A percentile compares a stretch with the other conserved stretches of the same genome.
These are phyloP conservation scores for Paramecium caudatum DNA, from an alignment of 73 alveolate genomes.

Conservation along the genomic window DNA sequence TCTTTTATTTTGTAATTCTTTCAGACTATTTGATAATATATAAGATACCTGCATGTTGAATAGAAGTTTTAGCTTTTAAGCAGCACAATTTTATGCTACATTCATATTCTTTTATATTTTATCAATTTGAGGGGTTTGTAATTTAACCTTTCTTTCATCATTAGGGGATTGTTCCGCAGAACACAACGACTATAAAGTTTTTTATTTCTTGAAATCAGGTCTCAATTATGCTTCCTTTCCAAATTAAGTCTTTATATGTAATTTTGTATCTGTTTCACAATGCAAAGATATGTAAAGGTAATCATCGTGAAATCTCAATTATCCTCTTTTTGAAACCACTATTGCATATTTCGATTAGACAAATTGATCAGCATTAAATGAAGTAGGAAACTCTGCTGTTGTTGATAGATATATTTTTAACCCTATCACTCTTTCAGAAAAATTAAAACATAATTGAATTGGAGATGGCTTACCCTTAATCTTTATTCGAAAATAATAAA, in stretches of 20 bases:
- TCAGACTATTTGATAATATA: slow-evolving; percentile 22
- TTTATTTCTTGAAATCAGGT: background rate
- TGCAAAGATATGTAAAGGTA: background rate
- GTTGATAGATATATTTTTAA: slow-evolving; percentile 11
- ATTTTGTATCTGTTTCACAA: slow-evolving; percentile 34
- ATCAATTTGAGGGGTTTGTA: background rate
- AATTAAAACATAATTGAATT: background rate
- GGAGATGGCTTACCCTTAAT: slow-evolving; percentile 13
- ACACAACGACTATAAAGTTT: background rate
- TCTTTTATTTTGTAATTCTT: slow-evolving; percentile 1
- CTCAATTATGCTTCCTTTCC: background rate
- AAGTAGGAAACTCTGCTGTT: slow-evolving; percentile 12
- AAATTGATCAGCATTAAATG: slow-evolving; percentile 1
- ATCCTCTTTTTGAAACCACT: background rate
- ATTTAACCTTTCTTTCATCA: background rate
- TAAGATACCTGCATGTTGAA: background rate
- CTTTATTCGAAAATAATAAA: slow-evolving; percentile 7
- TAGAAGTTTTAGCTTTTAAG: background rate
- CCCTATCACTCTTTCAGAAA: background rate
- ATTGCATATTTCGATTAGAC: slow-evolving; percentile 41
- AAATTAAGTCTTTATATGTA: background rate
- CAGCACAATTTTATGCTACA: background rate
- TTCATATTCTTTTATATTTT: background rate
- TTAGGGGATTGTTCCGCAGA: slow-evolving; percentile 1
- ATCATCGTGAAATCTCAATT: slow-evolving; percentile 3